These are phyloP conservation scores for Hevea brasiliensis DNA, from an alignment of 345 rosid species.

Conservation along the genomic window DNA sequence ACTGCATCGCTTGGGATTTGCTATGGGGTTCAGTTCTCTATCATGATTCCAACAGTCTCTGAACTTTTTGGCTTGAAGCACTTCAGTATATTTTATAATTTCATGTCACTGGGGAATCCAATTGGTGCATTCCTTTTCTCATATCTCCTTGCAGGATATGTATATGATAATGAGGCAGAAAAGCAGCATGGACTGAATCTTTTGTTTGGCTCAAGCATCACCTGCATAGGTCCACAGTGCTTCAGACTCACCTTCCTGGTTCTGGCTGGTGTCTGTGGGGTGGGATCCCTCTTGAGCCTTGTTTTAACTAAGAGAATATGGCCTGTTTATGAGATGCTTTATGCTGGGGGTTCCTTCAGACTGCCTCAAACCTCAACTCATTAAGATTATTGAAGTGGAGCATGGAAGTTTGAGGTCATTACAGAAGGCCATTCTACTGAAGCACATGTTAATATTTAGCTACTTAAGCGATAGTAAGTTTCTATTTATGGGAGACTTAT, in stretches of 20 bases:
- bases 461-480: background rate
- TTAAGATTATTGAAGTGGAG: slow-evolving; percentile 23
- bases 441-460: background rate
- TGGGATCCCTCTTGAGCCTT: slow-evolving; percentile 46
- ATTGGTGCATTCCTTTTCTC: slow-evolving; percentile 66
- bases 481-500: background rate
- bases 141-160: slow-evolving; percentile 58
- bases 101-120: slow-evolving; percentile 65
- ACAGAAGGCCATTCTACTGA: background rate
- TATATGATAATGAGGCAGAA: slow-evolving; percentile 57
- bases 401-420: background rate
- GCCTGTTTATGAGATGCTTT: slow-evolving; percentile 65
- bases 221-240: slow-evolving; percentile 63
- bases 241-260: slow-evolving; percentile 63
- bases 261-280: slow-evolving; percentile 48
- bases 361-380: slow-evolving; percentile 41
- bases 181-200: slow-evolving; percentile 41
- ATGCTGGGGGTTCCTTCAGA: slow-evolving; percentile 60
- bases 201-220: slow-evolving; percentile 27
- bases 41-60: slow-evolving; percentile 67
- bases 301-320: slow-evolving; percentile 46
- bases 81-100: slow-evolving; percentile 54
- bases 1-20: slow-evolving; percentile 63
- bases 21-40: slow-evolving; percentile 60
- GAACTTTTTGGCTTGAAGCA: slow-evolving; percentile 66